These are phyloP conservation scores for Cercospora berteroae DNA, from an alignment of 2,329 filamentous ascomycete species.

Conservation along the genomic window DNA sequence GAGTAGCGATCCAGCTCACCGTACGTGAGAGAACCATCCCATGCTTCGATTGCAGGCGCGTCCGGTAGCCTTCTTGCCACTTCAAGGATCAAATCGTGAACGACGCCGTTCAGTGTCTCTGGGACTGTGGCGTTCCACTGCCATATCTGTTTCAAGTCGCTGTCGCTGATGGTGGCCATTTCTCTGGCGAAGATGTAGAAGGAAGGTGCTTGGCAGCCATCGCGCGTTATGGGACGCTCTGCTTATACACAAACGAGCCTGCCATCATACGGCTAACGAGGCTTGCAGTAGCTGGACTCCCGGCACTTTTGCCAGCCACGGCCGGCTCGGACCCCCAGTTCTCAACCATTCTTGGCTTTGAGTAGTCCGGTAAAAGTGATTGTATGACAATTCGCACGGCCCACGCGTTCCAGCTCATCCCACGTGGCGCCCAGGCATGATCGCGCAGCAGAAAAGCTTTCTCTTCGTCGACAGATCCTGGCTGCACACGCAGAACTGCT, in stretches of 20 bases:
- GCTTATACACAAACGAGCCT: not conserved
- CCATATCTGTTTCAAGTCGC: conserved; percentile 25
- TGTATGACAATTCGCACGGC: not conserved
- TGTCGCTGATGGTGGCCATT: not conserved
- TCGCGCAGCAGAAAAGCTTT: not conserved
- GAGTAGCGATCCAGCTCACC: conserved; percentile 29
- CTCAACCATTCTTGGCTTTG: not conserved
- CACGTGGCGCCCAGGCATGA: not conserved
- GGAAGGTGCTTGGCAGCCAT: not conserved
- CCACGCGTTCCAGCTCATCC: not conserved
- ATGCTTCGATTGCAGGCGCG: conserved; percentile 30
- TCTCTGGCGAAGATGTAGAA: not conserved
- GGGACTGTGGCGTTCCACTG: conserved; percentile 21
- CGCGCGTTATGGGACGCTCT: not conserved
- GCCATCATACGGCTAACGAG: not conserved
- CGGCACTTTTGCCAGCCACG: not conserved
- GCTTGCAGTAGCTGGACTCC: not conserved
- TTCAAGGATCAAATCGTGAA: conserved; percentile 28
- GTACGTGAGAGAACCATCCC: conserved; percentile 33
- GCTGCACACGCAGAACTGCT: not conserved
- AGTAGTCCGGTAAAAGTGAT: not conserved
- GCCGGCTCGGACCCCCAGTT: not conserved
- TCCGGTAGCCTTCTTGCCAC: conserved; percentile 22
- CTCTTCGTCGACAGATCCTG: not conserved
- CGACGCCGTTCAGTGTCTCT: conserved; percentile 13